Evolutionary conservation across 2,329 filamentous ascomycete species (phyloP).

Genomic region (Aspergillus tubingensis): DNA sequence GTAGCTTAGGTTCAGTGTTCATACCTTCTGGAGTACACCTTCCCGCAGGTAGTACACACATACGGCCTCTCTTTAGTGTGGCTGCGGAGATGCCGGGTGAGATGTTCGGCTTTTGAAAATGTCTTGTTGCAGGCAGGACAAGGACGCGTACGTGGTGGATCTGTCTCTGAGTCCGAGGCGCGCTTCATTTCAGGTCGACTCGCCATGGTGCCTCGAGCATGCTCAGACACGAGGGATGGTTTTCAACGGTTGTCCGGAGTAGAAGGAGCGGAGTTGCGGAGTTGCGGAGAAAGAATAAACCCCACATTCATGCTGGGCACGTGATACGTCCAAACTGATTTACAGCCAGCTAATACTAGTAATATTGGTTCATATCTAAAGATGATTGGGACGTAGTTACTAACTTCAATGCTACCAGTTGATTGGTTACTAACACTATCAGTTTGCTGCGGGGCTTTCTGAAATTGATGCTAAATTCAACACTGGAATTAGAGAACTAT

Average conservation of each 20-base stretch:
- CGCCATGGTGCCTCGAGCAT: not conserved
- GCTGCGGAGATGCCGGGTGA: conserved; percentile 72
- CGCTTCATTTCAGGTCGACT: not conserved
- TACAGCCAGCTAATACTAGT: no score
- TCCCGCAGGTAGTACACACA: conserved; percentile 20
- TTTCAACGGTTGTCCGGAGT: not conserved
- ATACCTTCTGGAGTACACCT: conserved; percentile 24
- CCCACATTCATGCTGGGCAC: not conserved
- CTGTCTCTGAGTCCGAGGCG: not conserved
- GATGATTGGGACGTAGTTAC: no score
- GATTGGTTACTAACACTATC: no score
- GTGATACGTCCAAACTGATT: not conserved
- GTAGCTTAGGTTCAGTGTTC: no score
- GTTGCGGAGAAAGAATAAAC: not conserved
- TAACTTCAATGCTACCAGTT: no score
- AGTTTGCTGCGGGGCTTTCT: no score
- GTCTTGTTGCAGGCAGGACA: conserved; percentile 17
- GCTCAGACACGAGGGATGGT: not conserved
- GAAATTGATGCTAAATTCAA: no score
- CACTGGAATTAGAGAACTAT: no score
- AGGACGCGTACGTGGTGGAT: not conserved
- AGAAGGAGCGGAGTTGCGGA: not conserved
- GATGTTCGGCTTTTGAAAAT: conserved; percentile 25
- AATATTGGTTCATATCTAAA: no score
- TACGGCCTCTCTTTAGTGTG: conserved; percentile 91